phyloP scores from a whole-genome alignment of 2,329 filamentous ascomycete genomes.

The Aspergillus unguis region DNA sequence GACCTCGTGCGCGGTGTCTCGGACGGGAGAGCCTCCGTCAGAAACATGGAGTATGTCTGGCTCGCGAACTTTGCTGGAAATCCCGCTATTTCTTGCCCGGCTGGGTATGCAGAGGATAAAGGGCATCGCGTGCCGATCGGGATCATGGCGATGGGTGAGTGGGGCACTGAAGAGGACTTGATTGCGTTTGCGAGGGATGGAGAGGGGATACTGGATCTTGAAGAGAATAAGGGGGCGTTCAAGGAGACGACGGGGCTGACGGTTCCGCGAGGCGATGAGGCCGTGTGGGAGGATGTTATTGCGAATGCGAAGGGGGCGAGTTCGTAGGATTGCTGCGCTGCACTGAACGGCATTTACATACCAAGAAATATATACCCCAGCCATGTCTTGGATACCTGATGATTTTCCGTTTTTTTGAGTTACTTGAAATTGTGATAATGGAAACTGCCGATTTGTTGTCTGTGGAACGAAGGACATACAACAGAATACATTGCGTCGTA shows the following conservation, averaged over 20 bases:
- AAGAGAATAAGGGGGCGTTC: conserved; percentile 10
- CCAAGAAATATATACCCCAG: background rate
- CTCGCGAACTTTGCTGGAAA: conserved; percentile 78
- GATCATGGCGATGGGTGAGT: conserved; percentile 54
- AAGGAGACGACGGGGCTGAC: conserved; percentile 21
- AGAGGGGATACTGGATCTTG: conserved; percentile 45
- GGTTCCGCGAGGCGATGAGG: conserved; percentile 25
- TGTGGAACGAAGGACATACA: background rate
- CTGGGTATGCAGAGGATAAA: conserved; percentile 60
- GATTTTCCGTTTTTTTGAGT: background rate
- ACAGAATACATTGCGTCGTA: background rate
- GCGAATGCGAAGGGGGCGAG: conserved; percentile 13
- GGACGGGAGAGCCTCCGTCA: conserved; percentile 69
- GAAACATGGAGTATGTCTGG: conserved; percentile 82
- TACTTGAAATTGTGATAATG: background rate
- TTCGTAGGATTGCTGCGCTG: background rate
- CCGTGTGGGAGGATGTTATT: conserved; percentile 41
- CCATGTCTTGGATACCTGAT: background rate
- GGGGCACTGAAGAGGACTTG: conserved; percentile 52
- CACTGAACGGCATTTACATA: too few relatives aligned
- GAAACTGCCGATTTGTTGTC: background rate
- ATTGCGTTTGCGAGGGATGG: conserved; percentile 54
- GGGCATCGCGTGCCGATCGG: conserved; percentile 46
- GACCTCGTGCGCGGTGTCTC: conserved; percentile 63
- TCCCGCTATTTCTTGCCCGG: conserved; percentile 70